phyloP scores from a whole-genome alignment of 768 basidiomycete genomes.

The Heimioporus sp. region DNA sequence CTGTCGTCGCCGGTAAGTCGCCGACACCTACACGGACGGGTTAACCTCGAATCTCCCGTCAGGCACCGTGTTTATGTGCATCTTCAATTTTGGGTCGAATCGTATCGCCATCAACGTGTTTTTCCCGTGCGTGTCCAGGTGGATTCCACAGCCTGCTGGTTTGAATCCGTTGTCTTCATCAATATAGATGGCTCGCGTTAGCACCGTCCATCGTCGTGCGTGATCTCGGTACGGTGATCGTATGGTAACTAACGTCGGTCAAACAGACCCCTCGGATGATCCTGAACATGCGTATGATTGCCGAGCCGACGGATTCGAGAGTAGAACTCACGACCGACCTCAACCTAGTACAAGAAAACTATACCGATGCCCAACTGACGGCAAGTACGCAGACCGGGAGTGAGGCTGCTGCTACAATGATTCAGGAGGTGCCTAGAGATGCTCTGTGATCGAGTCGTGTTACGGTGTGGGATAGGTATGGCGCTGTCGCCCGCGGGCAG shows the following conservation, averaged over 20 bases:
- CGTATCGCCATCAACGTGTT: slow-evolving; percentile 12
- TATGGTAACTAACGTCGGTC: neutral
- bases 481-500: no score
- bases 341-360: neutral
- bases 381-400: no score
- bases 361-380: no score
- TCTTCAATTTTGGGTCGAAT: slow-evolving; percentile 1
- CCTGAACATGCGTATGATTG: slow-evolving; percentile 16
- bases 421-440: no score
- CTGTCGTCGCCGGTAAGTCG: slow-evolving; percentile 8
- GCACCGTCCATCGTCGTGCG: slow-evolving; percentile 15
- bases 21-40: neutral
- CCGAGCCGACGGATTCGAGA: slow-evolving; percentile 3
- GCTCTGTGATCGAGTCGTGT: no score
- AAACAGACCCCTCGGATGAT: slow-evolving; percentile 21
- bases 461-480: no score
- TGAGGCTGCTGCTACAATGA: no score
- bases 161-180: neutral
- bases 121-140: slow-evolving; percentile 9
- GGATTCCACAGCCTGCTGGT: neutral
- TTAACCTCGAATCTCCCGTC: neutral
- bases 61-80: neutral
- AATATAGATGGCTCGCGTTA: slow-evolving; percentile 10
- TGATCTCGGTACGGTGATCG: neutral
- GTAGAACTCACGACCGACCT: slow-evolving; percentile 13